A percentile compares a stretch with the other conserved stretches of the same genome.
These are phyloP conservation scores for Fraxinus sp. DNA, from an alignment of 305 asterid species.

Conservation along the genomic window DNA sequence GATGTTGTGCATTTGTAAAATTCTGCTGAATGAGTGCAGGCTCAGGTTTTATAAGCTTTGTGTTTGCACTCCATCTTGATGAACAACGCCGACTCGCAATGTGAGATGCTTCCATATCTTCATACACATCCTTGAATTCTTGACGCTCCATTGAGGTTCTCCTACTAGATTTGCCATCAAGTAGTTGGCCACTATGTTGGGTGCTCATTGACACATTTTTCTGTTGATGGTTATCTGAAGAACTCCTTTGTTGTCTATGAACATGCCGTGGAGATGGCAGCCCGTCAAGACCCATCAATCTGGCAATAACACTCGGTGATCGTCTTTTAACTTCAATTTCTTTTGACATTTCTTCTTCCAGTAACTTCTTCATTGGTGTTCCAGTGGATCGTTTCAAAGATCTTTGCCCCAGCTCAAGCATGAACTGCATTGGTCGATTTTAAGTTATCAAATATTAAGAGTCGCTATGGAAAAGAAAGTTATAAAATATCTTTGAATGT, in stretches of 20 bases:
- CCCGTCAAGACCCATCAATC: conserved; percentile 56
- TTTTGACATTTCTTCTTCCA: conserved; percentile 50
- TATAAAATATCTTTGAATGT: not conserved
- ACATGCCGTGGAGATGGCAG: conserved; percentile 42
- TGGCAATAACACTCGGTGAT: conserved; percentile 46
- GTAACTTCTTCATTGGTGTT: conserved; percentile 41
- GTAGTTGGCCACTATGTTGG: conserved; percentile 30
- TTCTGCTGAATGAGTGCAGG: conserved; percentile 55
- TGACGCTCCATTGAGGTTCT: conserved; percentile 53
- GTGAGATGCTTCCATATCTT: conserved; percentile 85
- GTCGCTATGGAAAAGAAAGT: not conserved
- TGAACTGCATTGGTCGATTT: conserved; percentile 27
- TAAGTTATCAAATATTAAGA: not conserved
- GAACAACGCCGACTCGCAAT: conserved; percentile 53
- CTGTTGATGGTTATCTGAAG: conserved; percentile 22
- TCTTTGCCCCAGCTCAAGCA: conserved; percentile 37
- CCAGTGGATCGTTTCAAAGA: conserved; percentile 36
- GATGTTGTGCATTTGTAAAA: conserved; percentile 47
- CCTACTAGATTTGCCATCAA: conserved; percentile 34
- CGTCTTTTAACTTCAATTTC: conserved; percentile 48
- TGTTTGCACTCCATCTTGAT: conserved; percentile 59
- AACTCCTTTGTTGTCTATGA: conserved; percentile 36
- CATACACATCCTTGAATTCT: conserved; percentile 79
- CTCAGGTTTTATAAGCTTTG: conserved; percentile 52
- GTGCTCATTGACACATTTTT: conserved; percentile 28